A percentile compares a stretch with the other conserved stretches of the same genome.
phyloP scores from a whole-genome alignment of 805 yeast genomes.

The Yamadazyma sp. region DNA sequence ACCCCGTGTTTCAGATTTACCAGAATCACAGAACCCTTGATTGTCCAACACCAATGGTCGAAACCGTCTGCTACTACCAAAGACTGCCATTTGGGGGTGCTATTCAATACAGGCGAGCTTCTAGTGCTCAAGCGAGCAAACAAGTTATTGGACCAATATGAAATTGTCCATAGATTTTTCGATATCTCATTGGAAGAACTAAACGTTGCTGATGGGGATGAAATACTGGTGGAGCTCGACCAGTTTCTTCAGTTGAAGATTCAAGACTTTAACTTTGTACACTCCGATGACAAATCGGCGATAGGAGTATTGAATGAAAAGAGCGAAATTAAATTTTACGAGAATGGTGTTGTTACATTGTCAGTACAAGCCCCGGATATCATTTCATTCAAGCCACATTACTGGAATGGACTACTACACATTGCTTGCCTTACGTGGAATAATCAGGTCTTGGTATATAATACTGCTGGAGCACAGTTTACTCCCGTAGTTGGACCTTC shows the following conservation, averaged over 20 bases:
- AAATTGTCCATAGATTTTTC: slow-evolving; percentile 27
- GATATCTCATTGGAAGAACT: slow-evolving; percentile 25
- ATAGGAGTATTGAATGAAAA: slow-evolving; percentile 2
- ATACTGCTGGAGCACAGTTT: not conserved
- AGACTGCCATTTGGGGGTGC: slow-evolving; percentile 32
- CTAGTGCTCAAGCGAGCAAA: slow-evolving; percentile 29
- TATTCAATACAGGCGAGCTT: slow-evolving; percentile 40
- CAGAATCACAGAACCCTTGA: slow-evolving; percentile 31
- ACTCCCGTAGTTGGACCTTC: slow-evolving; percentile 4
- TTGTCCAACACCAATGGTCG: slow-evolving; percentile 39
- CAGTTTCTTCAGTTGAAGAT: slow-evolving; percentile 26
- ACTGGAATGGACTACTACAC: not conserved
- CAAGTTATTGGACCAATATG: slow-evolving; percentile 23
- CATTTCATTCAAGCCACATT: not conserved
- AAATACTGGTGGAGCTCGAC: slow-evolving; percentile 19
- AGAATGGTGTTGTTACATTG: not conserved
- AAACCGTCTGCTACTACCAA: slow-evolving; percentile 22
- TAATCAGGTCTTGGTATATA: slow-evolving; percentile 2
- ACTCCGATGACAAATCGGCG: not conserved
- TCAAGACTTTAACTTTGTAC: slow-evolving; percentile 26
- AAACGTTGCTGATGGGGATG: slow-evolving; percentile 17
- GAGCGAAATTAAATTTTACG: slow-evolving; percentile 3
- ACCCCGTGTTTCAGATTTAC: slow-evolving; percentile 31
- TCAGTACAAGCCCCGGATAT: not conserved
- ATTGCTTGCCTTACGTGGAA: slow-evolving; percentile 1